Evolutionary conservation across 257 asterid species (phyloP).

Genomic region (Forsythia viridissima): DNA sequence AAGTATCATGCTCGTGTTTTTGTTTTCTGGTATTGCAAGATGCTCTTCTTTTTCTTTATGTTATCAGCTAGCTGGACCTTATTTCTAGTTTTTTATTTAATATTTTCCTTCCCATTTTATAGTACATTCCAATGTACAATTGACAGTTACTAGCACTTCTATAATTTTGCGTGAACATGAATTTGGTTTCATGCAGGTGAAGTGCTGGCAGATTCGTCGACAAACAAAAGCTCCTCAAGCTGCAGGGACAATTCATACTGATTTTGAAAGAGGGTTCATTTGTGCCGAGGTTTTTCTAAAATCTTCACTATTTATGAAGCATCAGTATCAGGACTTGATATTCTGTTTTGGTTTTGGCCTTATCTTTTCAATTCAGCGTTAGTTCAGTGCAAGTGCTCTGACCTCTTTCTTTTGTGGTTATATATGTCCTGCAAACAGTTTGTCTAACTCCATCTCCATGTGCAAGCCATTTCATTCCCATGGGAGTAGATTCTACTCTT

Average conservation of each 20-base stretch:
- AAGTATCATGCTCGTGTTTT: background rate
- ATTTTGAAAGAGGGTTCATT: conserved; percentile 93
- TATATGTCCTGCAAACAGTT: background rate
- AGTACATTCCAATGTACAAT: background rate
- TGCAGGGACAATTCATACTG: conserved; percentile 96
- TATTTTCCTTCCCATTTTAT: background rate
- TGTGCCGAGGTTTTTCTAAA: conserved; percentile 72
- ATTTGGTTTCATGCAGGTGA: conserved; percentile 60
- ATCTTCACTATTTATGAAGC: background rate
- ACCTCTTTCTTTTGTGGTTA: background rate
- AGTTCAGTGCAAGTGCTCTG: background rate
- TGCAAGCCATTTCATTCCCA: background rate
- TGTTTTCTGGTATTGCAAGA: background rate
- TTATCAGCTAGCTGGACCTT: background rate
- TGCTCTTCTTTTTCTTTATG: background rate
- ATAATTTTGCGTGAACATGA: conserved; percentile 2
- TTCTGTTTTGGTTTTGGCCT: background rate
- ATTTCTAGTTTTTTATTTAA: background rate
- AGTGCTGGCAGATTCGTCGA: conserved; percentile 98
- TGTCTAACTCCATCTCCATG: background rate
- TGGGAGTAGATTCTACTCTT: background rate
- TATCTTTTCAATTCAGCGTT: background rate
- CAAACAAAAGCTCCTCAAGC: conserved; percentile 96
- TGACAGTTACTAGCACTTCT: background rate
- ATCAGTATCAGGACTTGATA: background rate